Evolutionary conservation across 164 flowering plant species (phyloP).

Genomic region (Nelumbo lutea): DNA sequence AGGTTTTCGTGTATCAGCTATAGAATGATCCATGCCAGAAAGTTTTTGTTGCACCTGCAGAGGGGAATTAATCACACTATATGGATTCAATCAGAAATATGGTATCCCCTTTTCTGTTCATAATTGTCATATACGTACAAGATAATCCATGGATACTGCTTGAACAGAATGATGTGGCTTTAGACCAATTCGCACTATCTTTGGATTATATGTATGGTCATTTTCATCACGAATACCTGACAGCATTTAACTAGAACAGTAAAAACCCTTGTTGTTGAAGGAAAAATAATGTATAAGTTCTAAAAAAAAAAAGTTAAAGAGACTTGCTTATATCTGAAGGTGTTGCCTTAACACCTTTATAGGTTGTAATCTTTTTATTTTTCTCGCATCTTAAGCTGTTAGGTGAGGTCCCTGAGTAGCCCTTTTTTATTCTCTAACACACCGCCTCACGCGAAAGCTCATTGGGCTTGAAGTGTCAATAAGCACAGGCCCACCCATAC

Average conservation of each 20-base stretch:
- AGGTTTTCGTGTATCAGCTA: slow-evolving; percentile 51
- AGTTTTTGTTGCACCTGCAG: slow-evolving; percentile 80
- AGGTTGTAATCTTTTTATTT: too few species aligned
- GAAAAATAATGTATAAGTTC: background rate
- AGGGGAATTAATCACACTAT: slow-evolving; percentile 10
- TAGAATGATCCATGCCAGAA: slow-evolving; percentile 34
- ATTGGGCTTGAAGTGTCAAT: too few species aligned
- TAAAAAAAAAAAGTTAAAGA: too few species aligned
- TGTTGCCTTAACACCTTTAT: too few species aligned
- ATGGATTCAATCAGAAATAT: background rate
- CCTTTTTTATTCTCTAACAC: too few species aligned
- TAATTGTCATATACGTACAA: slow-evolving; percentile 42
- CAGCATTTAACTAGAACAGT: background rate
- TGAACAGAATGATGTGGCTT: slow-evolving; percentile 88
- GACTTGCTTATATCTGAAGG: too few species aligned
- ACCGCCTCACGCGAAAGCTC: too few species aligned
- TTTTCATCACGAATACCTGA: slow-evolving; percentile 94
- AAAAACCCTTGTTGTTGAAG: background rate
- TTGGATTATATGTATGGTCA: slow-evolving; percentile 72
- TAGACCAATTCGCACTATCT: slow-evolving; percentile 96
- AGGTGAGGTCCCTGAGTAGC: too few species aligned
- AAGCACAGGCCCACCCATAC: too few species aligned
- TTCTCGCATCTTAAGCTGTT: too few species aligned
- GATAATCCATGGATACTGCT: slow-evolving; percentile 87
- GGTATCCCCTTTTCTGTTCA: background rate